A percentile compares a stretch with the other conserved stretches of the same genome.
phyloP scores from a whole-genome alignment of 768 basidiomycete genomes.

The Leucosporidium scottii region DNA sequence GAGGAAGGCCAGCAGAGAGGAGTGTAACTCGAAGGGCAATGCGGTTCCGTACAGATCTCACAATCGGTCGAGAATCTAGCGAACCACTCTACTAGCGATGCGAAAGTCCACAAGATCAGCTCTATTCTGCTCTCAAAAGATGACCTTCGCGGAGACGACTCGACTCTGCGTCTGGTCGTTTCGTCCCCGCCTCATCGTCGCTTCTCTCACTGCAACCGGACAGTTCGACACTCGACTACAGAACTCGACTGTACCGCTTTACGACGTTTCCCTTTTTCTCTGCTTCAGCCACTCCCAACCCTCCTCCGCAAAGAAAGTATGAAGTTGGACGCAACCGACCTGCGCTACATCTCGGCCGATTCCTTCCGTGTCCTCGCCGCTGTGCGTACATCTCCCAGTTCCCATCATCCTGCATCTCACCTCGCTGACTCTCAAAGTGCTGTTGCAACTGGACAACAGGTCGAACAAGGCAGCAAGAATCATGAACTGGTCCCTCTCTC shows the following conservation, averaged over 20 bases:
- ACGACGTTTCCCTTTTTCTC: no score
- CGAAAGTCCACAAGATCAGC: no score
- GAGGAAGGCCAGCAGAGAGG: not conserved
- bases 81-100: no score
- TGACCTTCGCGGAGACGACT: no score
- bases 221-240: not conserved
- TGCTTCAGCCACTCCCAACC: no score
- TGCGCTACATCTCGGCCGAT: conserved; percentile 82
- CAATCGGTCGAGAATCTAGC: no score
- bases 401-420: no score
- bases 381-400: conserved; percentile 46
- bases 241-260: no score
- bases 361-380: conserved; percentile 96
- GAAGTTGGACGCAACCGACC: conserved; percentile 50
- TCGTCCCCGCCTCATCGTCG: no score
- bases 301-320: not conserved
- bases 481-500: conserved; percentile 88
- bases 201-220: no score
- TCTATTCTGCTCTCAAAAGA: no score
- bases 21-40: not conserved
- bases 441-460: conserved; percentile 48
- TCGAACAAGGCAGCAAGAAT: conserved; percentile 96
- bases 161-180: no score
- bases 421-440: not conserved
- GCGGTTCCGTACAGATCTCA: not conserved